Conservation (phyloP, 2,329 filamentous ascomycete species). For the Trichoderma arundinaceum region DNA sequence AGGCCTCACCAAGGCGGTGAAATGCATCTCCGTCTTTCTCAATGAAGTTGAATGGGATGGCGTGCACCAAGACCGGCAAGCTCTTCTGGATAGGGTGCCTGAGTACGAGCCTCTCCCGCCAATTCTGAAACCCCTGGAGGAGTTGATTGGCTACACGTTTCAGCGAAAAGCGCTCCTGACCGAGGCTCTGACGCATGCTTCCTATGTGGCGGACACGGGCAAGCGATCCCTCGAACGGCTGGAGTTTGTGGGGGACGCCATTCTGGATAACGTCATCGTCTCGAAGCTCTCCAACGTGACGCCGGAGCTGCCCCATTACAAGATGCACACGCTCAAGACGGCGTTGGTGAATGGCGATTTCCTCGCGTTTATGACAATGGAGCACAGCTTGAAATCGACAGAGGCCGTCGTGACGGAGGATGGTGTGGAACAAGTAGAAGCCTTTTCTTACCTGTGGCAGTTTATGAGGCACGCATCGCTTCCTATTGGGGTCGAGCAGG, state of each 20-base stretch:
- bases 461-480: conserved; percentile 68
- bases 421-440: conserved; percentile 34
- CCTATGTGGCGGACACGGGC: conserved; percentile 54
- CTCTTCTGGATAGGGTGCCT: conserved; percentile 52
- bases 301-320: conserved; percentile 52
- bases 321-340: conserved; percentile 79
- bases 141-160: conserved; percentile 75
- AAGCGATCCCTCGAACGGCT: conserved; percentile 67
- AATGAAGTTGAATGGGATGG: conserved; percentile 61
- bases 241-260: conserved; percentile 85
- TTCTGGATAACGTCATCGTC: conserved; percentile 80
- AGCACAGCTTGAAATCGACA: conserved; percentile 37
- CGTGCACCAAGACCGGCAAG: conserved; percentile 48
- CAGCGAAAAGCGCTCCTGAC: conserved; percentile 68
- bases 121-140: conserved; percentile 60
- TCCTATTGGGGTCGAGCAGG: conserved; percentile 55
- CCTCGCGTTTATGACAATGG: conserved; percentile 76
- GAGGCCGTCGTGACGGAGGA: conserved; percentile 34
- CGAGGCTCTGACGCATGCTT: conserved; percentile 82
- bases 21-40: conserved; percentile 71
- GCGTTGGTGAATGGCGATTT: conserved; percentile 82
- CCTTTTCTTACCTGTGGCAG: conserved; percentile 62
- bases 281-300: conserved; percentile 58
- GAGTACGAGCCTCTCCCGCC: conserved; percentile 45
- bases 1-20: conserved; percentile 65